Percentiles rank a stretch among this genome's conserved stretches.
These are phyloP conservation scores for Polysphondylium violaceum DNA, from an alignment of 78 protist genomes.

Conservation along the genomic window DNA sequence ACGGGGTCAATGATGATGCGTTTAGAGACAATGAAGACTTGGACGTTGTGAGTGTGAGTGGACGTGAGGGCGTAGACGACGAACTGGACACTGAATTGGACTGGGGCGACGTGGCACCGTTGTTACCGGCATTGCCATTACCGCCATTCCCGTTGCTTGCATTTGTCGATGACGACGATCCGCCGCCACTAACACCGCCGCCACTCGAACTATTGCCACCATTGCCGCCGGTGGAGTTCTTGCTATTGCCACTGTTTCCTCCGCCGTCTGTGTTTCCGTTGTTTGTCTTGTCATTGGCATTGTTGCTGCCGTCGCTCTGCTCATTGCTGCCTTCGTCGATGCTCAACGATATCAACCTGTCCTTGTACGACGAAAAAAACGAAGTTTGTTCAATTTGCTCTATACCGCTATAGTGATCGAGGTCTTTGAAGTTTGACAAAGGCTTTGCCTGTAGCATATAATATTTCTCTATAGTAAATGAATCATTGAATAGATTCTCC, in stretches of 20 bases:
- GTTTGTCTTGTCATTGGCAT: neutral
- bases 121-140: neutral
- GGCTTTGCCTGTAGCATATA: slow-evolving; percentile 77
- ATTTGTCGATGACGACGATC: neutral
- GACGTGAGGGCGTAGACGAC: too few relatives aligned
- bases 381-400: slow-evolving; percentile 65
- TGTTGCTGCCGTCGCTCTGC: slow-evolving; percentile 22
- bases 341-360: slow-evolving; percentile 14
- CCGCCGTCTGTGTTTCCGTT: neutral
- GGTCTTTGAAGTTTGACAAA: slow-evolving; percentile 64
- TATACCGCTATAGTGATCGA: slow-evolving; percentile 50
- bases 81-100: too few relatives aligned
- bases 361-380: slow-evolving; percentile 72
- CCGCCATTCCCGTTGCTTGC: neutral
- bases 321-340: neutral
- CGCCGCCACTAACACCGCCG: too few relatives aligned
- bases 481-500: slow-evolving; percentile 80
- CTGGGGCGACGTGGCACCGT: neutral
- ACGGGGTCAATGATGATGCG: too few relatives aligned
- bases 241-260: neutral
- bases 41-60: too few relatives aligned
- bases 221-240: neutral
- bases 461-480: slow-evolving; percentile 83
- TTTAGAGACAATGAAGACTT: too few relatives aligned
- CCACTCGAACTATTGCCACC: neutral